Base-by-base conservation (phyloP, 345 rosid species). In the Gossypium longicalyx region DNA sequence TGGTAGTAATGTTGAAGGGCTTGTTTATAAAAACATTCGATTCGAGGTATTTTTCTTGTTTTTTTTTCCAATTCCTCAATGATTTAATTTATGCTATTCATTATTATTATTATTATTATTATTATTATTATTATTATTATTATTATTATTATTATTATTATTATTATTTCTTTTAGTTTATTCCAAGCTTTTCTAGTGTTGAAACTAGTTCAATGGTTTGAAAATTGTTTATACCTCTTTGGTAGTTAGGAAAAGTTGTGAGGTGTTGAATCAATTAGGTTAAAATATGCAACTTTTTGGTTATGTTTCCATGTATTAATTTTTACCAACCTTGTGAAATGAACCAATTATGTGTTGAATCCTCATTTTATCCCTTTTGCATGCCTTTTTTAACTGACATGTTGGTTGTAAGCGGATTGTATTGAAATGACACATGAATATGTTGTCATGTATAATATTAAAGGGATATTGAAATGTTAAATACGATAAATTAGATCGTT, bases 1-100 rank as follows among this genome's bases (percentile, higher is more conserved):
- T 16, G 98, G 97, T 0, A 95, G 98, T 77, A 95, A 95, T 51
- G 99, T 95, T 12, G 99, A 95, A 71, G 99, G 93, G 87, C 93
- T 95, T 59, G 94, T 93, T 52, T 95, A 95, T 83, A 93, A 93
- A 85, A 95, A 95, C 61, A 95, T 95, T 27, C 90, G 97, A 51
- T 95, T 95, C 9, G 97, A 93, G 98, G 98, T 95, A 49, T 9
- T 2, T 20, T 10, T 2, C 23, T 17, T 9, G n/a, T 13, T 0
- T 3, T 9, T 16, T 2, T 27, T 22, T 56, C 1, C 0, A 15
- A 25, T 77, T 70, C 19, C 51, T 25, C 11, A 19, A 1, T 70
- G 12, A 45, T 73, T 73, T 10, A n/a, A 57, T 56, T 71, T 71
- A 1, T 61, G 29, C 59, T 58, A 17, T 53, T 52, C 38, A 1